These are phyloP conservation scores for Scenedesmus sp. DNA, from an alignment of 163 green algal genomes.

Conservation along the genomic window DNA sequence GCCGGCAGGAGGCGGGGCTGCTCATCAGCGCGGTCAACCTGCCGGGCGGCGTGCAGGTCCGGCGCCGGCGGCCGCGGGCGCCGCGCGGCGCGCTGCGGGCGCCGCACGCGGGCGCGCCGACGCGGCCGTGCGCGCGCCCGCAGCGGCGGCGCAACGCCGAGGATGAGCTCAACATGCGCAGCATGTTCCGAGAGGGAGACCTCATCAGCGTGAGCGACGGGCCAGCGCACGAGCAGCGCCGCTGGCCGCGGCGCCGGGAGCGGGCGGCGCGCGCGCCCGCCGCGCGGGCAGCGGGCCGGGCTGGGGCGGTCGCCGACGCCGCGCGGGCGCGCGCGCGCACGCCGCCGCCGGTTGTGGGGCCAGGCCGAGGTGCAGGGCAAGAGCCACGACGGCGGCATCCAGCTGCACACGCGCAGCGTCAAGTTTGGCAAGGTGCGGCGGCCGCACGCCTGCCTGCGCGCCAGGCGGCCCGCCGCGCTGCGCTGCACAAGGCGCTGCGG, in stretches of 20 bases:
- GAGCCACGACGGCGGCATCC: slow-evolving; percentile 77
- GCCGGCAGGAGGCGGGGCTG: slow-evolving; percentile 76
- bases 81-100: not conserved
- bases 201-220: slow-evolving; percentile 75
- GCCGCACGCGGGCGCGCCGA: not conserved
- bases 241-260: not conserved
- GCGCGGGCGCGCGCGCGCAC: not conserved
- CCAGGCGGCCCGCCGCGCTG: no score
- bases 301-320: no score
- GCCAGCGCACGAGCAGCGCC: no score
- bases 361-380: slow-evolving; percentile 90
- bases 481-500: no score
- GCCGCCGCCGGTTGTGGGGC: not conserved
- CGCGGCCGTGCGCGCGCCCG: slow-evolving; percentile 1
- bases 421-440: slow-evolving; percentile 89
- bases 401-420: slow-evolving; percentile 85
- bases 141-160: slow-evolving; percentile 87
- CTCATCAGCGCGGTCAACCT: slow-evolving; percentile 87
- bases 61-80: not conserved
- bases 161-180: slow-evolving; percentile 93
- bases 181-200: slow-evolving; percentile 83
- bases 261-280: no score
- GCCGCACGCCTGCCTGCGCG: no score
- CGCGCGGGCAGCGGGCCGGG: no score
- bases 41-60: slow-evolving; percentile 77